phyloP scores from a whole-genome alignment of 148 eudicot species.

The Vaccinium macrocarpon region DNA sequence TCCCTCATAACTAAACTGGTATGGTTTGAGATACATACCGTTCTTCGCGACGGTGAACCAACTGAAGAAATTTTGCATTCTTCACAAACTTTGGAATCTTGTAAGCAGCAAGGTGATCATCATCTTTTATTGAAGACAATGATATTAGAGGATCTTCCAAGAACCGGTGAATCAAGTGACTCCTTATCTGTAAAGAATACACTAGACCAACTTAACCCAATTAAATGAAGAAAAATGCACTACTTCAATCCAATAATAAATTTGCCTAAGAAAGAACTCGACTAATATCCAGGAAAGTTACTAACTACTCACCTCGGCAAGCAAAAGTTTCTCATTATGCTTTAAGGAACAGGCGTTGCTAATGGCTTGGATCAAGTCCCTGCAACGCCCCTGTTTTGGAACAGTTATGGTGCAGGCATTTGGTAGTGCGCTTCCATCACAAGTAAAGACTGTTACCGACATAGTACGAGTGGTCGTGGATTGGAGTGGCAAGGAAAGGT shows the following conservation, averaged over 20 bases:
- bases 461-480: constrained; percentile 71
- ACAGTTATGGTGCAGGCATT: constrained; percentile 74
- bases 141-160: constrained; percentile 83
- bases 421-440: constrained; percentile 81
- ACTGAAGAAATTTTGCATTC: constrained; percentile 66
- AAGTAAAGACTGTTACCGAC: constrained; percentile 79
- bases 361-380: constrained; percentile 90
- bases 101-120: constrained; percentile 91
- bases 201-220: constrained; percentile 8
- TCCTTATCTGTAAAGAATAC: constrained; percentile 55
- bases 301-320: constrained; percentile 70
- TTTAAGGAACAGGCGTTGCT: constrained; percentile 73
- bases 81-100: constrained; percentile 67
- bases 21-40: constrained; percentile 47
- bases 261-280: background rate
- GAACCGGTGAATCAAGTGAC: constrained; percentile 73
- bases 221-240: background rate
- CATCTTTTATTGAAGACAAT: constrained; percentile 80
- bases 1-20: constrained; percentile 3
- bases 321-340: constrained; percentile 85
- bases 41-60: constrained; percentile 86
- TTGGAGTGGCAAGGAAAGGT: constrained; percentile 95
- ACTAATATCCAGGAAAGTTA: background rate
- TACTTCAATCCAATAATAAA: constrained; percentile 3
- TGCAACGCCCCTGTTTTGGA: constrained; percentile 90